Percentiles rank a stretch among this genome's conserved stretches.
Conservation (phyloP, 352 stramenopile species). For the Phytophthora foliorum region DNA sequence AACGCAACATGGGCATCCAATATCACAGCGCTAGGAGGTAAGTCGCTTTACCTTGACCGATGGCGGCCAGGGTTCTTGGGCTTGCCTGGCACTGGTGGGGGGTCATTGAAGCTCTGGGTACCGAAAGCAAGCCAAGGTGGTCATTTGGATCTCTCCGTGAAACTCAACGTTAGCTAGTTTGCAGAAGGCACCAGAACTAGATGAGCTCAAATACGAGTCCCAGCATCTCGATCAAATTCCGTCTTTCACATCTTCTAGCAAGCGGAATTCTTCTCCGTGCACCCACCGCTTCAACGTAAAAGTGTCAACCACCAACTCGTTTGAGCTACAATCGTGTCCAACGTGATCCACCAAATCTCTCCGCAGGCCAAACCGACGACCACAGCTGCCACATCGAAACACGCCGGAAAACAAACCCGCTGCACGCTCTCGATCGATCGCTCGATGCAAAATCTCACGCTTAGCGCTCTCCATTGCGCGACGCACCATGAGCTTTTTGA, state of each 20-base stretch:
- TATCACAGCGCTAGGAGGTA: slow-evolving; percentile 1
- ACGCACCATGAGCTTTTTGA: slow-evolving; percentile 58
- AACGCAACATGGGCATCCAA: slow-evolving; percentile 9
- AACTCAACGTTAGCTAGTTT: slow-evolving; percentile 26
- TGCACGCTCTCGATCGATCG: slow-evolving; percentile 15
- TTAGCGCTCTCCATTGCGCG: slow-evolving; percentile 44
- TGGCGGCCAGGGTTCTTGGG: slow-evolving; percentile 17
- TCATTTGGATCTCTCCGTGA: slow-evolving; percentile 15
- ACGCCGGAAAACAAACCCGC: slow-evolving; percentile 7
- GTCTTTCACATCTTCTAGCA: slow-evolving; percentile 40
- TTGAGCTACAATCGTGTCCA: slow-evolving; percentile 25
- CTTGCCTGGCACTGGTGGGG: slow-evolving; percentile 14
- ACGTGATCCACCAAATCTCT: slow-evolving; percentile 50
- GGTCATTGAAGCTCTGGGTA: slow-evolving; percentile 18
- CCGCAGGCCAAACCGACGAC: slow-evolving; percentile 44
- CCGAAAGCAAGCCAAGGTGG: slow-evolving; percentile 12
- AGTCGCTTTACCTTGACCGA: slow-evolving; percentile 17
- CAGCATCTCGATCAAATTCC: background rate
- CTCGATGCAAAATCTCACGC: slow-evolving; percentile 22
- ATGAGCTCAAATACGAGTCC: background rate
- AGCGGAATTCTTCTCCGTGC: slow-evolving; percentile 54
- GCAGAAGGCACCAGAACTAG: background rate
- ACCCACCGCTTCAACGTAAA: slow-evolving; percentile 51
- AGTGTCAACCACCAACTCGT: slow-evolving; percentile 44
- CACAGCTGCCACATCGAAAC: slow-evolving; percentile 40